Evolutionary conservation across 352 stramenopile genomes (phyloP).

Genomic region (Phytopythium vexans): DNA sequence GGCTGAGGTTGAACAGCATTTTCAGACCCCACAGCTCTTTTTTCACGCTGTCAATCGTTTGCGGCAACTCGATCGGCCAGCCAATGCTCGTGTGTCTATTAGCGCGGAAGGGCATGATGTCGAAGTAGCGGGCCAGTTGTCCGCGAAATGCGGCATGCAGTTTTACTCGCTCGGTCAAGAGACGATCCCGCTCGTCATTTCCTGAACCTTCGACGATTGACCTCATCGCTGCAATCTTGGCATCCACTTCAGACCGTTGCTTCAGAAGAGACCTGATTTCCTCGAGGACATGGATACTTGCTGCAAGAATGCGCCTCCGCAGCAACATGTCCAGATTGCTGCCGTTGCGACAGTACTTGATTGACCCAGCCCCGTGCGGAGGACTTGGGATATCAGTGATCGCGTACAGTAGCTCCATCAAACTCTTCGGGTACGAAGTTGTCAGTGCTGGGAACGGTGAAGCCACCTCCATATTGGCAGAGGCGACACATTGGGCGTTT

Average conservation of each 20-base stretch:
- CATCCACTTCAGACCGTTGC: constrained; percentile 36
- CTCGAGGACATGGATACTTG: constrained; percentile 35
- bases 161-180: constrained; percentile 38
- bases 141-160: constrained; percentile 63
- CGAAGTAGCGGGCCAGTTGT: constrained; percentile 67
- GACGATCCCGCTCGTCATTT: constrained; percentile 25
- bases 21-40: constrained; percentile 55
- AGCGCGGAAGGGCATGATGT: constrained; percentile 53
- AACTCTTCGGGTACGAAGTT: too few relatives aligned
- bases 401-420: constrained; percentile 29
- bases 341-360: constrained; percentile 40
- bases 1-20: constrained; percentile 56
- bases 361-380: constrained; percentile 46
- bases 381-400: constrained; percentile 68
- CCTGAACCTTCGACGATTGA: constrained; percentile 42
- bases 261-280: constrained; percentile 49
- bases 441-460: too few relatives aligned
- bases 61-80: constrained; percentile 49
- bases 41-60: constrained; percentile 48
- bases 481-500: too few relatives aligned
- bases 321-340: constrained; percentile 13
- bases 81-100: constrained; percentile 23
- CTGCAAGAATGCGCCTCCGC: constrained; percentile 39
- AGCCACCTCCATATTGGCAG: too few relatives aligned
- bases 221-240: constrained; percentile 38